Evolutionary conservation across 371 early-diverging fungal species (phyloP).

Genomic region (Globomyces sp.): DNA sequence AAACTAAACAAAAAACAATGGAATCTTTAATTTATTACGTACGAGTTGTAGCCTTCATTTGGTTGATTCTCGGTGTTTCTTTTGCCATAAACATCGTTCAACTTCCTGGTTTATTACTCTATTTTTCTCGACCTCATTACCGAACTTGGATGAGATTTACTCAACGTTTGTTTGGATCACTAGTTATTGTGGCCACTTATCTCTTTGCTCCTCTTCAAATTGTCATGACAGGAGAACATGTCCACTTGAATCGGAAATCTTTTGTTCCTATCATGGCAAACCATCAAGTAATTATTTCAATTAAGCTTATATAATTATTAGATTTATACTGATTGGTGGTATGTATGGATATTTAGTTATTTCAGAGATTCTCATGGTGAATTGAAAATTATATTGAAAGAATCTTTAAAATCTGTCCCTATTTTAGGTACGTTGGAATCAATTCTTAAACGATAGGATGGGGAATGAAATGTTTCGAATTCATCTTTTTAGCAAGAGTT

Average conservation of each 20-base stretch:
- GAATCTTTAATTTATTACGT: slow-evolving; percentile 4
- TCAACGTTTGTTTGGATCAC: slow-evolving; percentile 61
- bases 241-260: slow-evolving; percentile 31
- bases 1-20: background rate
- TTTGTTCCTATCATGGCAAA: slow-evolving; percentile 49
- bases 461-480: slow-evolving; percentile 62
- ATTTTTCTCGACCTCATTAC: slow-evolving; percentile 28
- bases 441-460: slow-evolving; percentile 42
- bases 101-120: background rate
- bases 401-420: slow-evolving; percentile 71
- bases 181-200: slow-evolving; percentile 59
- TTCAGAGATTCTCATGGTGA: slow-evolving; percentile 69
- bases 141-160: slow-evolving; percentile 53
- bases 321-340: slow-evolving; percentile 90
- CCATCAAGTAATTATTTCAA: slow-evolving; percentile 54
- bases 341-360: slow-evolving; percentile 70
- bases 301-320: background rate
- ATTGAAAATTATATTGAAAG: slow-evolving; percentile 82
- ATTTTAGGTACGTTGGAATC: slow-evolving; percentile 44
- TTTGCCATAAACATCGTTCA: background rate
- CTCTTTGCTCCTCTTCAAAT: slow-evolving; percentile 64
- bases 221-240: slow-evolving; percentile 56
- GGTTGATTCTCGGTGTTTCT: background rate
- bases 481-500: slow-evolving; percentile 80
- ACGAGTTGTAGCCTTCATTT: background rate